Base-by-base conservation (phyloP, 2,329 filamentous ascomycete species). In the Colletotrichum plurivorum region DNA sequence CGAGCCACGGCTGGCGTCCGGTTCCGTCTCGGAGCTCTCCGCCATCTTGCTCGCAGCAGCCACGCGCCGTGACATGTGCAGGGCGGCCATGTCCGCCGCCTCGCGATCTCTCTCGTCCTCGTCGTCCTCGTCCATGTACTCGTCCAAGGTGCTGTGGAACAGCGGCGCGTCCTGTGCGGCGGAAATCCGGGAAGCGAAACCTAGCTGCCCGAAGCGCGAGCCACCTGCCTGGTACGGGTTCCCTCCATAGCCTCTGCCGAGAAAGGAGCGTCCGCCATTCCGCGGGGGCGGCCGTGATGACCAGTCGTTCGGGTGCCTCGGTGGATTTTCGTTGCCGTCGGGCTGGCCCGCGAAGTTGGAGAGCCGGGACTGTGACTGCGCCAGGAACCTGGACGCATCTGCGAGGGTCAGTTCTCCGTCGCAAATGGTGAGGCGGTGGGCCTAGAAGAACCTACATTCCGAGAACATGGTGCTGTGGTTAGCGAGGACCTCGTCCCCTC, bases 341-440 rank as follows among this genome's bases (percentile, higher is more conserved):
- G 88, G 81, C 78, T 92, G 89, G 82, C 85, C 88, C 61, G 66
- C 74, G 70, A 94, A 90, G 79, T 84, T 90, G 73, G 92, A 94
- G 76, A 98, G 86, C 72, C 94, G 92, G 71, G 95, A 97, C 85
- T 97, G 95, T 73, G 95, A 98, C 88, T 98, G 96, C 71, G 95
- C 94, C 76, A 99, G 90, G 80, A 99, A 99, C 75, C 92, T 92
- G 74, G 95, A 98, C 76, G 96, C 96, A 91, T 98, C 96, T 98
- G 77, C 62, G 41, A 53, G 55, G 9, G 74, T 53, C 46, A 55
- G 63, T 63, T 67, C 41, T 55, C 36, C 63, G 67, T 52, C 18
- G 48, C 36, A 31, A 53, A 43, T 25, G 53, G 6, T 18, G 45
- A 18, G 56, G 60, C 41, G 52, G 43, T 58, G 46, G 55, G 25